These are phyloP conservation scores for Akanthomyces uredinophilus DNA, from an alignment of 2,329 filamentous ascomycete species.

Conservation along the genomic window DNA sequence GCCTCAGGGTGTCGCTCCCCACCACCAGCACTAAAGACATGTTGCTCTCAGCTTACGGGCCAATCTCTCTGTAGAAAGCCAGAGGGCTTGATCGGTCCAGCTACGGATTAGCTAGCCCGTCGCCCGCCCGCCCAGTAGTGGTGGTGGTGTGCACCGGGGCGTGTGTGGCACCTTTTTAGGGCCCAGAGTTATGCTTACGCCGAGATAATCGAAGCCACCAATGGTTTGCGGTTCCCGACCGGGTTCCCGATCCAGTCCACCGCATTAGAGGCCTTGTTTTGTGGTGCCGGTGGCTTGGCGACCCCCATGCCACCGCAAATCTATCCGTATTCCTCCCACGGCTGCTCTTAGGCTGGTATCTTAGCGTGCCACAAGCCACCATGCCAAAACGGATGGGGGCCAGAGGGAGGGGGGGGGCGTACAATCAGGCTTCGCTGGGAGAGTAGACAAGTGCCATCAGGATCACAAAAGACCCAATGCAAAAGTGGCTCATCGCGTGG, in stretches of 20 bases:
- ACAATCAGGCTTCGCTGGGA: not conserved
- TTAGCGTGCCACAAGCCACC: constrained; percentile 1
- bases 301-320: constrained; percentile 9
- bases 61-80: not conserved
- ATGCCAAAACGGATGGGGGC: not conserved
- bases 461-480: not conserved
- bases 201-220: constrained; percentile 10
- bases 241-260: constrained; percentile 7
- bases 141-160: not conserved
- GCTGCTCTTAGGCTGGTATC: not conserved
- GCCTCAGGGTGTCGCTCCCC: not conserved
- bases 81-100: constrained; percentile 9
- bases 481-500: not conserved
- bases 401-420: not conserved
- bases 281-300: constrained; percentile 5
- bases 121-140: not conserved
- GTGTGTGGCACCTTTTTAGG: not conserved
- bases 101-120: constrained; percentile 2
- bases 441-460: not conserved
- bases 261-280: constrained; percentile 4
- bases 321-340: constrained; percentile 9
- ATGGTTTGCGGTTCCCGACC: constrained; percentile 11
- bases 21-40: not conserved
- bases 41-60: not conserved
- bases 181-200: constrained; percentile 11